Base-by-base conservation (phyloP, 1,139 yeast genomes). In the Scheffersomyces stambukii region DNA sequence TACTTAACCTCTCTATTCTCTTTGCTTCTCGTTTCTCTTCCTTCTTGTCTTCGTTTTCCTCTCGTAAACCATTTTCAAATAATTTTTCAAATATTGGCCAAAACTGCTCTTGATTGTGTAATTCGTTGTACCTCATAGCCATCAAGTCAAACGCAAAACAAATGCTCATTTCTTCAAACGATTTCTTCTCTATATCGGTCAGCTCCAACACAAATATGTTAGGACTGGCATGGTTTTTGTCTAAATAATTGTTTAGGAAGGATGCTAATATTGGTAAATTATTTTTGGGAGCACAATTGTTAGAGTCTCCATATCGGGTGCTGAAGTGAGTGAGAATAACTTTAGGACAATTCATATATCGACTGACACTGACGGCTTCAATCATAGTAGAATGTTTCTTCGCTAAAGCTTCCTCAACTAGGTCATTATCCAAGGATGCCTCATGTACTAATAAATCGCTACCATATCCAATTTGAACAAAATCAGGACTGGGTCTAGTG, bases 331-430 rank as follows among this genome's bases (percentile, higher is more conserved):
- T 91, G 25, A 93, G 60, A 6, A 91, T 64, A 10, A 88, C 57
- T 37, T 80, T 75, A 18, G 70, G 65, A 20, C 94, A 88, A 16
- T 70, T 60, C 97, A 91, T 89, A 23, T 62, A 56, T 34, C 70
- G 64, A 1, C 86, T 76, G 4, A 89, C 77, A 9, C 63, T 64
- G 14, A 89, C 64, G 0, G 98, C 97, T 50, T 91, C 97, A 16
- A 83, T 74, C 43, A 88, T 76, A 0, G 98, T 91, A n/a, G 95
- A 77, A 50, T 91, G 99, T 37, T 77, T 75, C 52, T 91, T 91
- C 21, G 75, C 70, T 16, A 74, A 59, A 0, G 98, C 98, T 50
- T 89, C 96, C 35, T 75, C 80, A n/a, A 70, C 62, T 31, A 86
- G 65, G 22, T 74, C 85, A 48, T 85, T 84, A 35, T 85, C 96